Percentiles rank a stretch among this genome's conserved stretches.
phyloP scores from a whole-genome alignment of 768 basidiomycete species.

The Clavulina sp. region DNA sequence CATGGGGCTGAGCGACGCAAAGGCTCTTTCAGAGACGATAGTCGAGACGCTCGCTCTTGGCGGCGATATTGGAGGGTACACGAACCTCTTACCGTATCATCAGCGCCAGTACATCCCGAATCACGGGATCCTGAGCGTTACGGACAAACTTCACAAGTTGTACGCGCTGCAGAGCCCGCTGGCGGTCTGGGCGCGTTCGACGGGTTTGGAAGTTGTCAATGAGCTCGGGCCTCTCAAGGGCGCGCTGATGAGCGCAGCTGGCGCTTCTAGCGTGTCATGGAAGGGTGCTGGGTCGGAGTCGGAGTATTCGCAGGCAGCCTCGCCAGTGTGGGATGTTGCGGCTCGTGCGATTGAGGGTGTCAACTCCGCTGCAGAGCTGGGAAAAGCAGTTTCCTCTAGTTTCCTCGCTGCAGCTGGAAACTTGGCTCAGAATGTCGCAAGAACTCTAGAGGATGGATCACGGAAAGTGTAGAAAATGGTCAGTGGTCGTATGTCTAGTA shows the following conservation, averaged over 20 bases:
- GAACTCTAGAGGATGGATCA: no score
- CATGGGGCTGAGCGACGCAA: constrained; percentile 76
- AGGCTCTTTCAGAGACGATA: constrained; percentile 50
- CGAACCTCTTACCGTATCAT: constrained; percentile 57
- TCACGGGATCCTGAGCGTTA: constrained; percentile 64
- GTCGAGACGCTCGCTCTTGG: constrained; percentile 39
- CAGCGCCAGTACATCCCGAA: constrained; percentile 72
- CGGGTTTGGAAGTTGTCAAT: constrained; percentile 81
- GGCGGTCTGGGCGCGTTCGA: constrained; percentile 72
- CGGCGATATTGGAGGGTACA: constrained; percentile 71
- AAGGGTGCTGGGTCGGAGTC: neutral
- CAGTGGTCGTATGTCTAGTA: no score
- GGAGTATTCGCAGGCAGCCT: neutral
- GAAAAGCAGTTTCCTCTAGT: no score
- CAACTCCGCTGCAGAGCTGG: no score
- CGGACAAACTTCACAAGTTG: constrained; percentile 82
- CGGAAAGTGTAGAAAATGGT: no score
- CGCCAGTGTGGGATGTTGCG: neutral
- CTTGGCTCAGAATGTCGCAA: no score
- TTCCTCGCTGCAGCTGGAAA: no score
- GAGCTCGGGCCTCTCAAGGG: constrained; percentile 72
- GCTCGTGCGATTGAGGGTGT: neutral
- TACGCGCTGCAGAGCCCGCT: constrained; percentile 51
- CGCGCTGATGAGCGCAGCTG: constrained; percentile 69
- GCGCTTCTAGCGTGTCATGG: constrained; percentile 16